Percentiles rank a stretch among this genome's conserved stretches.
Evolutionary conservation across 2,329 filamentous ascomycete genomes (phyloP).

Genomic region (Chaetomium strumarium): DNA sequence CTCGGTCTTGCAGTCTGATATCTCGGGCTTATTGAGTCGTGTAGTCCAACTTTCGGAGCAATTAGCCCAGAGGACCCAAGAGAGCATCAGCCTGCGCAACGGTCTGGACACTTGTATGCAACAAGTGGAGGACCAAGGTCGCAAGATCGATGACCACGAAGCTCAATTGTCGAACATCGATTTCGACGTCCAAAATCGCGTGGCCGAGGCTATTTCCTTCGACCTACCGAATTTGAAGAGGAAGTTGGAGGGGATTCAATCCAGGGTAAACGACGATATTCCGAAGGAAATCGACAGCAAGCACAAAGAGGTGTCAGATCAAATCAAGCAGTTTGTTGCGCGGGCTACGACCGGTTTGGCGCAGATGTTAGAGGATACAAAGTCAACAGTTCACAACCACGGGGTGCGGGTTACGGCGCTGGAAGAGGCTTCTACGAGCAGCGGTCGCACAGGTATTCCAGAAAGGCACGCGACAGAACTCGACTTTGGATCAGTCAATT

Average conservation of each 20-base stretch:
- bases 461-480: not conserved
- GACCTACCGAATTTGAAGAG: slow-evolving; percentile 10
- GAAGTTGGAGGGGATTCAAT: slow-evolving; percentile 6
- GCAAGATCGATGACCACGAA: slow-evolving; percentile 10
- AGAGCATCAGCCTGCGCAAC: not conserved
- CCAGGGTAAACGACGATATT: slow-evolving; percentile 1
- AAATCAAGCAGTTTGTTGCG: not conserved
- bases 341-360: not conserved
- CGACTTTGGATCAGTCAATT: not conserved
- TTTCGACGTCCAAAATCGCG: slow-evolving; percentile 7
- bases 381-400: not conserved
- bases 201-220: slow-evolving; percentile 12
- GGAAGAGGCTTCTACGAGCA: not conserved
- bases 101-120: not conserved
- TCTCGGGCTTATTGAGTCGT: not conserved
- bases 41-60: slow-evolving; percentile 4
- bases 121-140: slow-evolving; percentile 1
- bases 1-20: slow-evolving; percentile 1
- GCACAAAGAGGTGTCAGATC: not conserved
- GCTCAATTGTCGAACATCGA: slow-evolving; percentile 13
- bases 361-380: not conserved
- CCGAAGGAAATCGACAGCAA: slow-evolving; percentile 3
- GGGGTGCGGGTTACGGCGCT: slow-evolving; percentile 1
- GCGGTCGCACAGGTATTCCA: not conserved
- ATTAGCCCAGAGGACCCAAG: slow-evolving; percentile 1